phyloP scores from a whole-genome alignment of 2,329 filamentous ascomycete genomes.

The Rutstroemia sydowiana region DNA sequence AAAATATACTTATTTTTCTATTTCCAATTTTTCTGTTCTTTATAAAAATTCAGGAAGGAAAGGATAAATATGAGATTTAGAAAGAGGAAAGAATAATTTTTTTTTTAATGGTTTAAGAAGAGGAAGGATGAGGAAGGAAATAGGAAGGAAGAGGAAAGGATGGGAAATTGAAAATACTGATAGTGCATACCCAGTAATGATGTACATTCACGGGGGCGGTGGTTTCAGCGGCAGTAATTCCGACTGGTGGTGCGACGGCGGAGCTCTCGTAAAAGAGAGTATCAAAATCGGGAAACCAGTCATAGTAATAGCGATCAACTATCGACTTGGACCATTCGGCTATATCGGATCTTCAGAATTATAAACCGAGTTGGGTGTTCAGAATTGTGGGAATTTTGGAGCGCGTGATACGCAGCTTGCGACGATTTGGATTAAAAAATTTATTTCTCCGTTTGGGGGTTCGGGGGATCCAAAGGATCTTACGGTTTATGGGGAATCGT shows the following conservation, averaged over 20 bases:
- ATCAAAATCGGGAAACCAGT: neutral
- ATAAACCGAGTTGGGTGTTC: neutral
- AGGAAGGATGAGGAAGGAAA: no score
- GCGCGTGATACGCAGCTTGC: conserved; percentile 36
- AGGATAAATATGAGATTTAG: no score
- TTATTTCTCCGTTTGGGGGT: conserved; percentile 50
- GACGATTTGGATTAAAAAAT: conserved; percentile 49
- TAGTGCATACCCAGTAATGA: conserved; percentile 44
- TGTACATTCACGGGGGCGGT: conserved; percentile 46
- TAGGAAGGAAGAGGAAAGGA: no score
- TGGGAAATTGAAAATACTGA: no score
- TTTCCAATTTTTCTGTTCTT: no score
- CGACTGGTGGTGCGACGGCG: neutral
- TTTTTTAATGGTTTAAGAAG: no score
- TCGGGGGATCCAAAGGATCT: conserved; percentile 49
- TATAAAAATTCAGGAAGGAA: no score
- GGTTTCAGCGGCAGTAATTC: conserved; percentile 12
- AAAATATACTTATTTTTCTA: no score
- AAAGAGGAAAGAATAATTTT: no score
- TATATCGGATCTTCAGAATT: conserved; percentile 11
- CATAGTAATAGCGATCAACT: conserved; percentile 11
- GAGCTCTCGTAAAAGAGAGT: conserved; percentile 10
- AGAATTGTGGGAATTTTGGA: neutral
- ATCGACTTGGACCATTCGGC: conserved; percentile 9
- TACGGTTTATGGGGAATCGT: conserved; percentile 49